phyloP scores from a whole-genome alignment of 1,284 basidiomycete species.

The Flammula alnicola region DNA sequence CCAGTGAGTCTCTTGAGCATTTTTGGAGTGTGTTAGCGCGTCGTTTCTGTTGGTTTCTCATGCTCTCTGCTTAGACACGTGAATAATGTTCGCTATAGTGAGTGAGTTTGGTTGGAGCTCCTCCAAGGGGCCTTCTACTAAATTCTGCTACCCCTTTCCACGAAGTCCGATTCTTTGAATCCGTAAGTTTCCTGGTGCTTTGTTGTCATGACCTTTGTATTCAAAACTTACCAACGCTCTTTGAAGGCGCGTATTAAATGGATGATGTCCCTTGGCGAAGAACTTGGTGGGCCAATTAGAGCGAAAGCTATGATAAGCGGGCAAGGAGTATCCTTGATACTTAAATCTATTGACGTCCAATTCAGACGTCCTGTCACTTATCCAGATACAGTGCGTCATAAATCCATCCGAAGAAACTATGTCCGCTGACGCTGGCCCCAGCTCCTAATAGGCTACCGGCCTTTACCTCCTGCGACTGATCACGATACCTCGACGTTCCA shows the following conservation, averaged over 20 bases:
- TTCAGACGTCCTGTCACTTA: constrained; percentile 71
- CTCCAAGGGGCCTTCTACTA: not conserved
- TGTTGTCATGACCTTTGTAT: constrained; percentile 1
- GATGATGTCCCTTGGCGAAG: constrained; percentile 57
- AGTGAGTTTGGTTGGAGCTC: constrained; percentile 19
- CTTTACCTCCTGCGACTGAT: constrained; percentile 29
- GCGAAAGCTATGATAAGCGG: constrained; percentile 61
- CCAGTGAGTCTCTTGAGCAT: constrained; percentile 48
- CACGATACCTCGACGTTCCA: constrained; percentile 49
- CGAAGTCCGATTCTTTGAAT: constrained; percentile 69
- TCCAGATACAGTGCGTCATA: constrained; percentile 66
- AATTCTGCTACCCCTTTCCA: not conserved
- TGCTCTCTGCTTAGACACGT: constrained; percentile 57
- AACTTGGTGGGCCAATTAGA: constrained; percentile 60
- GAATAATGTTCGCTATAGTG: constrained; percentile 76
- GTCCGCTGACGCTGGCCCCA: too few species aligned
- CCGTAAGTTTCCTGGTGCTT: constrained; percentile 44
- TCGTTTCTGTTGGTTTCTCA: not conserved
- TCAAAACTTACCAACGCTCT: constrained; percentile 1
- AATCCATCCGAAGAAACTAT: too few species aligned
- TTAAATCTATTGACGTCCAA: constrained; percentile 69
- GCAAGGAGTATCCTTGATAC: constrained; percentile 68
- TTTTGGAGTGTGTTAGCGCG: constrained; percentile 1
- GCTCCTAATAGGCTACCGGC: constrained; percentile 68
- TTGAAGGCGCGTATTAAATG: constrained; percentile 65